Evolutionary conservation across 169 alveolate species (phyloP), one percentile per base, ranked within the genome.

Genomic region (Cryptosporidium tyzzeri): DNA sequence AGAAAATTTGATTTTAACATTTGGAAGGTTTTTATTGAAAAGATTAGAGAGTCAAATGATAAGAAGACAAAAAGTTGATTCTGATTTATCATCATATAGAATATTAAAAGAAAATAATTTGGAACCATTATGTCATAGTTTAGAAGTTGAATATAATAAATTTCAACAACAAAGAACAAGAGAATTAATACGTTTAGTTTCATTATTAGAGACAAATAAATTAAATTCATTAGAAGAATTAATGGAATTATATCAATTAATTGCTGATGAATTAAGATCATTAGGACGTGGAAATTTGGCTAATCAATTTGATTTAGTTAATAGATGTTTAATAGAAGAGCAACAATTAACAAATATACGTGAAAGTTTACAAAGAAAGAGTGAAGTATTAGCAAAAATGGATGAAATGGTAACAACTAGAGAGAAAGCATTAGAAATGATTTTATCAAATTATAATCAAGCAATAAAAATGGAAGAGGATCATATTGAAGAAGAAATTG

Each of bases 231-330:
- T 80, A 23, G 89, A 80, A 29, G 89, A 80, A 48, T 80, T 80
- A 33, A 80, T 80, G 89, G 89, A 80, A 50, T 39, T 80, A 12
- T 80, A 80, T 61, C 89, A 80, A 62, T 48, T 80, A 44, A 80
- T 80, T 44, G 89, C 89, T 59, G 89, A 80, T 80, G 89, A 80
- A 45, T 80, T 80, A 26, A 80, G 89, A 48, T 80, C 89, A 39
- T 65, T 80, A 41, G 89, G 89, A 23, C 89, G 89, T 80, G 89
- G 89, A 26, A 80, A 80, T 45, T 65, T 80, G 31, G 89, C 89
- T 7, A 80, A 59, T 62, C 89, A 80, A 41, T 80, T 80, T 80
- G 89, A 80, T 80, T 65, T 80, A 48, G 74, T 80, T n/a, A 80
- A 80, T 80, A 62, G 80, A 48, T 80, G 89, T 65, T 48, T 80